Percentiles rank a stretch among this genome's conserved stretches.
Conservation (phyloP, 2,329 filamentous ascomycete species). For the Verticillium nubilum region DNA sequence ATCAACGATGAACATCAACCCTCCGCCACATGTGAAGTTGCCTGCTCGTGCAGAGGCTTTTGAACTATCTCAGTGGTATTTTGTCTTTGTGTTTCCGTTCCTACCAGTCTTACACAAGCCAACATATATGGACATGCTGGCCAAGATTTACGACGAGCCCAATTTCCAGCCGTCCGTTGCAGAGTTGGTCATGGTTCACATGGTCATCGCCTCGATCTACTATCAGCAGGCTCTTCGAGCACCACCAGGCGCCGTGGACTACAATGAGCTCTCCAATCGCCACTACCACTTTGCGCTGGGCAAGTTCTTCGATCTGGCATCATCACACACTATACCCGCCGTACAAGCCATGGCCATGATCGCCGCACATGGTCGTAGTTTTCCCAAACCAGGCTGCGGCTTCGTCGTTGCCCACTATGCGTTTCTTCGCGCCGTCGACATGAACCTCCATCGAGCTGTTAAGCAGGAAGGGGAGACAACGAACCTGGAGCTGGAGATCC, state of each 20-base stretch:
- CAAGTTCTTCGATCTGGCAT: constrained; percentile 60
- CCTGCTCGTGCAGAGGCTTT: constrained; percentile 61
- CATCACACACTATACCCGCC: constrained; percentile 56
- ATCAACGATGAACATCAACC: constrained; percentile 57
- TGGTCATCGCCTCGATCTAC: constrained; percentile 73
- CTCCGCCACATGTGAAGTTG: constrained; percentile 50
- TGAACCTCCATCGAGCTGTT: constrained; percentile 68
- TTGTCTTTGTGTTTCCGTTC: constrained; percentile 66
- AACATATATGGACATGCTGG: constrained; percentile 55
- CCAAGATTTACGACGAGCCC: constrained; percentile 65
- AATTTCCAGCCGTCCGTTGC: constrained; percentile 55
- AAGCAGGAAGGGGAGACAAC: constrained; percentile 41
- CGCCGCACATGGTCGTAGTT: constrained; percentile 65
- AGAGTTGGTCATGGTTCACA: constrained; percentile 67
- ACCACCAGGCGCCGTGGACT: constrained; percentile 42
- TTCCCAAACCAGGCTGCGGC: constrained; percentile 73
- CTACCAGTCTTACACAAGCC: constrained; percentile 73
- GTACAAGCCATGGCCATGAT: constrained; percentile 72
- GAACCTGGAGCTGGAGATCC: constrained; percentile 65
- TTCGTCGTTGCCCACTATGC: constrained; percentile 62
- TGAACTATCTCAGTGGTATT: constrained; percentile 70
- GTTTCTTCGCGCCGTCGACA: constrained; percentile 64
- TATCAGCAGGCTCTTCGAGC: constrained; percentile 74
- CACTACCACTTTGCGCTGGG: constrained; percentile 74
- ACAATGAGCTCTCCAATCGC: constrained; percentile 63